These are phyloP conservation scores for Mortierella claussenii DNA, from an alignment of 192 early-diverging fungal species.

Conservation along the genomic window DNA sequence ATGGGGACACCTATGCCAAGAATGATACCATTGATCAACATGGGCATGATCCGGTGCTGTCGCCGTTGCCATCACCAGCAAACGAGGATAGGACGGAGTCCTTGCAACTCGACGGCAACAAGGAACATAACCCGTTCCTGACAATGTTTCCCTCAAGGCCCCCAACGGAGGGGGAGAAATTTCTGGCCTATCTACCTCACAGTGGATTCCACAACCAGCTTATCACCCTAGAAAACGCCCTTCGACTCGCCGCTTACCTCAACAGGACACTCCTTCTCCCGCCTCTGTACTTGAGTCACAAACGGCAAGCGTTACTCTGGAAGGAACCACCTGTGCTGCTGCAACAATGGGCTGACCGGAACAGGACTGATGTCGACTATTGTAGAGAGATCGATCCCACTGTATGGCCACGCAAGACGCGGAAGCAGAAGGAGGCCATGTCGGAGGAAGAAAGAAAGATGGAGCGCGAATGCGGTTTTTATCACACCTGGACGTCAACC, in stretches of 20 bases:
- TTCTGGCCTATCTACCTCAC: conserved; percentile 60
- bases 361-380: conserved; percentile 21
- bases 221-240: conserved; percentile 58
- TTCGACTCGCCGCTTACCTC: conserved; percentile 58
- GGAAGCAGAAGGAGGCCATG: conserved; percentile 14
- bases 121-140: conserved; percentile 38
- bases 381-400: conserved; percentile 26
- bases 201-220: conserved; percentile 66
- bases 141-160: conserved; percentile 44
- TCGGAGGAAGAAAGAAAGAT: conserved; percentile 16
- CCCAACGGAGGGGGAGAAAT: conserved; percentile 46
- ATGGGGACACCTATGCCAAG: neutral
- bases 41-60: neutral
- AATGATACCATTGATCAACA: neutral
- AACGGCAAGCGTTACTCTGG: conserved; percentile 19
- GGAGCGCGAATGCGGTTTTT: conserved; percentile 22
- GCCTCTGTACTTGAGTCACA: conserved; percentile 54
- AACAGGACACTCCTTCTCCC: conserved; percentile 64
- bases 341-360: conserved; percentile 32
- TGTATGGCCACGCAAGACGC: conserved; percentile 5
- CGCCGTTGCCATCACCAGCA: no score
- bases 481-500: conserved; percentile 38
- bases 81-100: neutral
- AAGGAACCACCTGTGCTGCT: conserved; percentile 18
- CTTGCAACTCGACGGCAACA: conserved; percentile 15